Evolutionary conservation across 2,329 filamentous ascomycete species (phyloP).

Genomic region (Colletotrichum sp.): DNA sequence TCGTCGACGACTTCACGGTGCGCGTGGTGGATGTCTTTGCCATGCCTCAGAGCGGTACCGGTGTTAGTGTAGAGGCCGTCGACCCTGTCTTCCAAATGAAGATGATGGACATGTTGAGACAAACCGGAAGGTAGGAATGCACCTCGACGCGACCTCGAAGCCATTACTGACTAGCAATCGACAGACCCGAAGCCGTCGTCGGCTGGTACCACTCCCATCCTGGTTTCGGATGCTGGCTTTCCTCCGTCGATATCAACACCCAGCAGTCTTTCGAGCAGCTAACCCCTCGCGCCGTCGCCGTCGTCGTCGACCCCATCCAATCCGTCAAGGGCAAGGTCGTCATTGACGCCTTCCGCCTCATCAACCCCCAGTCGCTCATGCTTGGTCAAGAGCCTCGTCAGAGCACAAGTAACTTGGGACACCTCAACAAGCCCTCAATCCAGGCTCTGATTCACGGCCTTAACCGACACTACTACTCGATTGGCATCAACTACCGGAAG

Average conservation of each 20-base stretch:
- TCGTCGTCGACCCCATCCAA: slow-evolving; percentile 98
- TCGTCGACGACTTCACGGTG: slow-evolving; percentile 98
- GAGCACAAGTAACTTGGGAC: slow-evolving; percentile 96
- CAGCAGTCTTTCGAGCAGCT: slow-evolving; percentile 99
- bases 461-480: slow-evolving; percentile 99
- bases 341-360: slow-evolving; percentile 97
- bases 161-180: slow-evolving; percentile 6
- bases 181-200: slow-evolving; percentile 92
- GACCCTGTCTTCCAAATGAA: slow-evolving; percentile 99
- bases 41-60: slow-evolving; percentile 98
- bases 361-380: slow-evolving; percentile 97
- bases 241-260: slow-evolving; percentile 98
- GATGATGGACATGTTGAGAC: slow-evolving; percentile 99
- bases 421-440: slow-evolving; percentile 99
- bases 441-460: slow-evolving; percentile 98
- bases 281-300: slow-evolving; percentile 93
- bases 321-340: slow-evolving; percentile 99
- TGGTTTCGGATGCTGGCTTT: slow-evolving; percentile 98
- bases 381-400: slow-evolving; percentile 97
- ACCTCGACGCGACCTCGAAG: background rate
- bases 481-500: slow-evolving; percentile 97
- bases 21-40: slow-evolving; percentile 98
- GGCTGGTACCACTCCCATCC: slow-evolving; percentile 99
- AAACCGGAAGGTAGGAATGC: slow-evolving; percentile 83
- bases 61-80: slow-evolving; percentile 97